Evolutionary conservation across 768 basidiomycete species (phyloP), one percentile per base, ranked within the genome.

Genomic region (Tephrocybe sp.): DNA sequence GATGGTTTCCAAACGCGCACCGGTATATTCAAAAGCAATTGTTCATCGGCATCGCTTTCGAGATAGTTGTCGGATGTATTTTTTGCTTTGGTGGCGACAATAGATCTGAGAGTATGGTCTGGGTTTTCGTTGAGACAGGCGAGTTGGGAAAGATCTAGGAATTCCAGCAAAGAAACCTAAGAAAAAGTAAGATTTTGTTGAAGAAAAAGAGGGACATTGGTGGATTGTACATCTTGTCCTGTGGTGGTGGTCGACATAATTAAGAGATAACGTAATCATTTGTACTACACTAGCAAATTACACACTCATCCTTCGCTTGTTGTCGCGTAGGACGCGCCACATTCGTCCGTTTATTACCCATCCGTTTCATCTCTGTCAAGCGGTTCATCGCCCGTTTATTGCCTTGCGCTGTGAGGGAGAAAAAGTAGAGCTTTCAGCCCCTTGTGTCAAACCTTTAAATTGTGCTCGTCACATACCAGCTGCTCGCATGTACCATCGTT

Each of bases 401-500:
- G n/a, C 91, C 91, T 80, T 97, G 95, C 3, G 92, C 94, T 97
- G 59, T 2, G 42, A n/a, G n/a, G n/a, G n/a, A n/a, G n/a, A n/a
- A n/a, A n/a, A n/a, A n/a, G n/a, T n/a, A n/a, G n/a, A n/a, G n/a
- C n/a, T n/a, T n/a, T n/a, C 30, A 42, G 4, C 34, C 16, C 3
- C 10, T 21, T 49, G 13, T 49, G 39, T 41, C 11, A 39, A 12
- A 5, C 30, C 24, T 42, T n/a, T 34, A n/a, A 9, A 34, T 34
- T 15, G 15, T 9, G 7, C 15, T 34, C 15, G 41, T 36, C 25
- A 73, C 88, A 42, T 61, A 97, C 95, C 94, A 58, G 97, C 97
- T 29, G 97, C 94, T 36, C 97, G 83, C 92, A 97, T 97, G 67
- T 99, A 99, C 94, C 95, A 98, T 58, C 89, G 80, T 70, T 95